A percentile compares a stretch with the other conserved stretches of the same genome.
Conservation (phyloP, 2,329 filamentous ascomycete species). For the Chalaropsis ovoidea region DNA sequence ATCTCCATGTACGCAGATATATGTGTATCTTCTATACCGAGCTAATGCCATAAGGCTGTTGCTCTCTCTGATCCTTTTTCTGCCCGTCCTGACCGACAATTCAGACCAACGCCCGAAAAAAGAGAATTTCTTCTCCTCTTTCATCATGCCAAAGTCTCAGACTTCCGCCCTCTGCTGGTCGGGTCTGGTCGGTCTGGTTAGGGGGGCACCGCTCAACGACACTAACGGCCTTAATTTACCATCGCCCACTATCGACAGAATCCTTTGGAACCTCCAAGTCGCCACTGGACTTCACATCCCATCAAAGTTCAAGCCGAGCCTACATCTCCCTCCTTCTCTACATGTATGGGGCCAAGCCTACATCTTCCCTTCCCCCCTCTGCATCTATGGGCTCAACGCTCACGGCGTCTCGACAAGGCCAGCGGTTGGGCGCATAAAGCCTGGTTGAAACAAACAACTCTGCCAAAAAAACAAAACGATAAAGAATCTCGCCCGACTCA, state of each 20-base stretch:
- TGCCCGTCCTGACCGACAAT: not conserved
- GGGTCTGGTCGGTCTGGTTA: not conserved
- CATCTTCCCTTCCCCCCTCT: no score
- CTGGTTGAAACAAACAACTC: not conserved
- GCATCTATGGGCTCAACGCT: not conserved
- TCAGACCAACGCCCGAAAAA: slow-evolving; percentile 5
- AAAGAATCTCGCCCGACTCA: not conserved
- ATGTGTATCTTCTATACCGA: not conserved
- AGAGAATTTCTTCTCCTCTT: slow-evolving; percentile 1
- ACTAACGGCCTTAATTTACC: not conserved
- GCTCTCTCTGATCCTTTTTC: slow-evolving; percentile 6
- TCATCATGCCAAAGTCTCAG: not conserved
- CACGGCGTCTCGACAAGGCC: not conserved
- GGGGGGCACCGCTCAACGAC: not conserved
- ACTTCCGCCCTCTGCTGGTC: not conserved
- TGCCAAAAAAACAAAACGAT: not conserved
- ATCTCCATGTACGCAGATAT: not conserved
- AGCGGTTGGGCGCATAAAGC: not conserved
- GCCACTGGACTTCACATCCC: not conserved
- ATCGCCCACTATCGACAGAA: not conserved
- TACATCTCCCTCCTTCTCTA: not conserved
- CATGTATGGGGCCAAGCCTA: no score
- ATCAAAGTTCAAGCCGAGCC: not conserved
- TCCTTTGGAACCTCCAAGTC: not conserved
- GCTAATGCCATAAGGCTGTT: not conserved